Base-by-base conservation (phyloP, 441 rosid species). In the Brassica hybrid region DNA sequence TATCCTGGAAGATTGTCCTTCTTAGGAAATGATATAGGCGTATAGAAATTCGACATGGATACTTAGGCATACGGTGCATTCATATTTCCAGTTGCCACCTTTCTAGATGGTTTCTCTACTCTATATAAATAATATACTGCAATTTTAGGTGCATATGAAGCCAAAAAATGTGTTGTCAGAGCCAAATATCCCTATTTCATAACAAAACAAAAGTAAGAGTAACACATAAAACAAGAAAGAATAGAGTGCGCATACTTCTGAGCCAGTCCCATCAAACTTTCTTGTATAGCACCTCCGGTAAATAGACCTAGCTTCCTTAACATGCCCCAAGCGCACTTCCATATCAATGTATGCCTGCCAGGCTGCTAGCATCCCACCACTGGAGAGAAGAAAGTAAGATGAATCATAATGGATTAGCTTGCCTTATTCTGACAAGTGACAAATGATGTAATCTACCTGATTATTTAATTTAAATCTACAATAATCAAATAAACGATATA, bases 291-390 rank as follows among this genome's bases (percentile, higher is more conserved):
- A 96, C 85, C 97, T 86, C 86, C 82, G 86, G 72, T 87, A 96
- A 77, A 96, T 85, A 48, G 97, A 84, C 82, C 99, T 88, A 27
- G 96, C 99, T 87, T 92, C 97, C 79, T 62, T 83, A 72, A 85
- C 79, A 79, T 94, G 81, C 74, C 89, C 96, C 69, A 84, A 77
- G 71, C 84, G 88, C 80, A 85, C 83, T 86, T 96, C 99, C 99
- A 92, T 94, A 21, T 88, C 84, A 65, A 94, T 86, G 71, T 89
- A 94, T 79, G 92, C 89, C 78, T 82, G 84, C 98, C 98, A 96
- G 27, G 91, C 97, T 85, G 91, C 94, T 79, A 90, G 80, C 92
- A 90, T 85, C 66, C 96, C 83, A 71, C 98, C 97, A 79, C 98
- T 96, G 88, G 65, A 81, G 65, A 81, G 65, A 71, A 52, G 50